These are phyloP conservation scores for Kwoniella bestiolae DNA, from an alignment of 768 basidiomycete genomes.

Conservation along the genomic window DNA sequence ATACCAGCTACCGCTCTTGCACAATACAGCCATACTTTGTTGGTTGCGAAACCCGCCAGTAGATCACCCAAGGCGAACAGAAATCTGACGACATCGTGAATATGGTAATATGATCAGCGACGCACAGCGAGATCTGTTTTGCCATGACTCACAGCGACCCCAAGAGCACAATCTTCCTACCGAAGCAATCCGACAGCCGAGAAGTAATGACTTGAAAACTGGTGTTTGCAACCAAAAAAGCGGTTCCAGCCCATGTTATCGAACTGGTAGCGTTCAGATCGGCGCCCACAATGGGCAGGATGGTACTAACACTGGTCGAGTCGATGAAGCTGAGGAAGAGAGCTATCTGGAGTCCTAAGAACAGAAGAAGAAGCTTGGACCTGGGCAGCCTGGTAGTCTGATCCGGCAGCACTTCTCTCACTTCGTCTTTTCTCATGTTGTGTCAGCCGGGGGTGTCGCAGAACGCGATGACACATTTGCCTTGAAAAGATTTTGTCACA, in stretches of 20 bases:
- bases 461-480: no score
- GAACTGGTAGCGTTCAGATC: conserved; percentile 40
- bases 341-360: conserved; percentile 40
- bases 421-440: not conserved
- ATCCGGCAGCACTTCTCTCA: conserved; percentile 7
- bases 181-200: conserved; percentile 41
- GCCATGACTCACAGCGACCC: conserved; percentile 29
- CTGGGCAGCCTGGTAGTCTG: conserved; percentile 20
- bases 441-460: not conserved
- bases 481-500: no score
- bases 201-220: conserved; percentile 44
- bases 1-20: conserved; percentile 34
- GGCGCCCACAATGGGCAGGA: conserved; percentile 40
- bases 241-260: conserved; percentile 52
- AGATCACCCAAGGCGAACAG: conserved; percentile 50
- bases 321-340: conserved; percentile 52
- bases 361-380: conserved; percentile 33
- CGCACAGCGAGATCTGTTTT: not conserved
- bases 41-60: conserved; percentile 47
- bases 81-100: not conserved
- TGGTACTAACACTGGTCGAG: conserved; percentile 39
- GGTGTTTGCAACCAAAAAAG: conserved; percentile 52
- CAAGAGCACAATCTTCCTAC: conserved; percentile 45
- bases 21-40: conserved; percentile 40
- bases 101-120: not conserved